Percentiles rank a stretch among this genome's conserved stretches.
phyloP scores from a whole-genome alignment of 148 eudicot genomes.

The Chenopodium berlandieri region DNA sequence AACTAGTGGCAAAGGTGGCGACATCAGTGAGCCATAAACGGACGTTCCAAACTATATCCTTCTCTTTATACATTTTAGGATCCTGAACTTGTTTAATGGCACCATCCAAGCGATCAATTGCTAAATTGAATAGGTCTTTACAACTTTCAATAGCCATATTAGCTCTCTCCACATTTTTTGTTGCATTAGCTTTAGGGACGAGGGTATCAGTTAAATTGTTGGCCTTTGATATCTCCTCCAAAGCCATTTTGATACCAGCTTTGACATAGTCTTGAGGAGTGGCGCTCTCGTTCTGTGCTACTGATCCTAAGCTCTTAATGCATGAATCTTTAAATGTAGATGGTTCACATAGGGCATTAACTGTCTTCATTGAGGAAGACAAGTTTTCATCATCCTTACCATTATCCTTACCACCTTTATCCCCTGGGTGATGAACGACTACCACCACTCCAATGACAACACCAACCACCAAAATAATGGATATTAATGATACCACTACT shows the following conservation, averaged over 20 bases:
- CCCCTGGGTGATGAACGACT: conserved; percentile 15
- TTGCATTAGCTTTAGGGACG: conserved; percentile 24
- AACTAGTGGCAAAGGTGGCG: conserved; percentile 39
- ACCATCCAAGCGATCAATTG: conserved; percentile 40
- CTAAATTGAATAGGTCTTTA: conserved; percentile 32
- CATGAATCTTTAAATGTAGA: conserved; percentile 46
- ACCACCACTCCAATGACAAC: conserved; percentile 48
- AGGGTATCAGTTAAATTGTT: conserved; percentile 28
- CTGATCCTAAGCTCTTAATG: conserved; percentile 29
- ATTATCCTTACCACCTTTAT: conserved; percentile 7
- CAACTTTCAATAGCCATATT: conserved; percentile 41
- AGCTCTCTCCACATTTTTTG: conserved; percentile 26
- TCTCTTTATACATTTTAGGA: conserved; percentile 28
- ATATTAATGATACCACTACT: conserved; percentile 33
- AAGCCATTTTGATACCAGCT: conserved; percentile 39
- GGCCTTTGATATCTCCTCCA: conserved; percentile 38
- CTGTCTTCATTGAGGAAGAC: conserved; percentile 35
- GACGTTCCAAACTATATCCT: conserved; percentile 34
- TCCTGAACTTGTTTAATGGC: conserved; percentile 33
- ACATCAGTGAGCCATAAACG: conserved; percentile 56
- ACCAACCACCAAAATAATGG: conserved; percentile 52
- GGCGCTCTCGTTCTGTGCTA: conserved; percentile 50
- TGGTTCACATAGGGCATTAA: conserved; percentile 43
- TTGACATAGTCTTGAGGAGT: conserved; percentile 45
- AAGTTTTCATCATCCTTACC: conserved; percentile 18